phyloP scores from a whole-genome alignment of 352 stramenopile species.

The Pythium periplocum region DNA sequence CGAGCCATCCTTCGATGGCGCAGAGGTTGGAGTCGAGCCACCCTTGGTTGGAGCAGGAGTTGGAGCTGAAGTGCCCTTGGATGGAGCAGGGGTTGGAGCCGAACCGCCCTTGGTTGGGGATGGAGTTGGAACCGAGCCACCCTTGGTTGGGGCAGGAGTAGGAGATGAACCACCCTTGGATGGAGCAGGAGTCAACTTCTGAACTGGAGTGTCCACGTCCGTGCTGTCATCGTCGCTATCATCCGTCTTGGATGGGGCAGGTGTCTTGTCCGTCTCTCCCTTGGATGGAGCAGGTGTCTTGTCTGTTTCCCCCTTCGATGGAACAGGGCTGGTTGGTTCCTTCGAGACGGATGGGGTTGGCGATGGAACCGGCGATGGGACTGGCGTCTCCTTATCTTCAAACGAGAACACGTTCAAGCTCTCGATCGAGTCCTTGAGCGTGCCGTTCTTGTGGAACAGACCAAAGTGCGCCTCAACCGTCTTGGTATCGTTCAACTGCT shows the following conservation, averaged over 20 bases:
- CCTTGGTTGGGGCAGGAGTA: too few species aligned
- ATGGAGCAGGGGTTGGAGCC: too few species aligned
- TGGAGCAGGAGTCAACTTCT: too few species aligned
- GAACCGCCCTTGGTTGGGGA: too few species aligned
- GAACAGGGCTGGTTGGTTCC: not conserved
- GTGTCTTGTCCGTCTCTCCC: not conserved
- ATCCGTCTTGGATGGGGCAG: not conserved
- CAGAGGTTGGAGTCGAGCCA: too few species aligned
- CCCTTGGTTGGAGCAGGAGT: not conserved
- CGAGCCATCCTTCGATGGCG: too few species aligned
- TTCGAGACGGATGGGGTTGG: not conserved
- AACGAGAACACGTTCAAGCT: not conserved
- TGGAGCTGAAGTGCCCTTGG: too few species aligned
- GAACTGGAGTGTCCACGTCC: too few species aligned
- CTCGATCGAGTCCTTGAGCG: conserved; percentile 1
- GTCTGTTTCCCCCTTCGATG: not conserved
- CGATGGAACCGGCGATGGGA: conserved; percentile 1
- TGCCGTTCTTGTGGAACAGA: conserved; percentile 1
- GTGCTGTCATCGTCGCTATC: too few species aligned
- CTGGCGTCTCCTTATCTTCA: not conserved
- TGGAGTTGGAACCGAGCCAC: too few species aligned
- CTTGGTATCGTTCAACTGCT: not conserved
- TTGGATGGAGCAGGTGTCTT: conserved; percentile 2
- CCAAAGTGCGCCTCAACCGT: conserved; percentile 2
- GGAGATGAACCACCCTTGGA: too few species aligned